Base-by-base conservation (phyloP, 1,139 yeast genomes). In the Geotrichum phurueaensis region DNA sequence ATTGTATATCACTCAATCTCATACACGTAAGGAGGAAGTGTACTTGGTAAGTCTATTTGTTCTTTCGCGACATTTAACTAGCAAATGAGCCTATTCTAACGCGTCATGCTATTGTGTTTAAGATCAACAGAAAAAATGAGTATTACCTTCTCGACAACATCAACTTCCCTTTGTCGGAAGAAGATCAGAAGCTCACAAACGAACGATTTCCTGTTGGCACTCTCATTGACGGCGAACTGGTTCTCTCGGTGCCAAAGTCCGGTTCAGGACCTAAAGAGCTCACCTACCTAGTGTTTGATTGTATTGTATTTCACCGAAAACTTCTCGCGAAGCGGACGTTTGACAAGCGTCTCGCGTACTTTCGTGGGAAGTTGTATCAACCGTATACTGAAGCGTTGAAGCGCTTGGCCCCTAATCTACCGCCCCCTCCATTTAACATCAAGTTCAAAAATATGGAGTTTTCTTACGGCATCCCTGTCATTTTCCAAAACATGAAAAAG, bases 221-320 rank as follows among this genome's bases (percentile, higher is more conserved):
- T 0, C 77, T 95, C 18, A 79, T 95, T 18, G 99, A 95, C 71
- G 99, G 99, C 2, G 99, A 95, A 74, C 79, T 95, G 62, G 89
- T 87, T 1, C 76, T 83, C 59, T 64, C 68, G 36, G 76, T 74
- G 15, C 77, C 79, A 58, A 82, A 81, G 4, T 73, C 74, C 43
- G 82, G 83, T 1, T 79, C 79, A 18, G 77, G 80, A 2, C 33
- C 33, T 4, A 81, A 84, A 69, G 95, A 87, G 65, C 75, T 88
- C 64, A 80, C 96, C 66, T 95, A 85, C 71, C 79, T 95, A 63
- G 89, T 92, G 75, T 95, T 95, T 72, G 99, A 95, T 73, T 89
- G 97, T 65, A 78, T 95, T 63, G 91, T 95, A 0, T 80, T 89
- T 65, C 91, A 92, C 71, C 92, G 92, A 53, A 81, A 83, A 65